A percentile compares a stretch with the other conserved stretches of the same genome.
Conservation (phyloP, 208 protist species). For the Leishmania braziliensis region DNA sequence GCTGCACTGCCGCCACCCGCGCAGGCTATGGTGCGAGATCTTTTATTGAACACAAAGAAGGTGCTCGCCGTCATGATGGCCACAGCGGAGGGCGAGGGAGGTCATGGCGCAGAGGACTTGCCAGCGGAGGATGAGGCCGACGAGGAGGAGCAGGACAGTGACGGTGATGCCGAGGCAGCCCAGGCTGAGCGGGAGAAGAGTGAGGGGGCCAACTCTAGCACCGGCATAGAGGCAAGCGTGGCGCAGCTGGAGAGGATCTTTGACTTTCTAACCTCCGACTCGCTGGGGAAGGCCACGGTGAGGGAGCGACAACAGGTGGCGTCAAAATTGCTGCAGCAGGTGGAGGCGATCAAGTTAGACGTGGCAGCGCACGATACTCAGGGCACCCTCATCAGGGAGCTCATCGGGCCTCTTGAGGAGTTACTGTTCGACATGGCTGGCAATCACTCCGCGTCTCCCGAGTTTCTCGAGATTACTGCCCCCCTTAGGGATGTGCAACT, state of each 20-base stretch:
- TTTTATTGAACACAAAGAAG: conserved; percentile 18
- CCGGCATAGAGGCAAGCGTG: conserved; percentile 12
- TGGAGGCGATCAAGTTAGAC: conserved; percentile 34
- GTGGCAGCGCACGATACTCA: conserved; percentile 16
- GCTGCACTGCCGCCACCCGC: conserved; percentile 6
- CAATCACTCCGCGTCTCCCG: conserved; percentile 11
- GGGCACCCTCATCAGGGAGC: conserved; percentile 35
- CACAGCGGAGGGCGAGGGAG: not conserved
- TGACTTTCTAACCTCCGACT: conserved; percentile 45
- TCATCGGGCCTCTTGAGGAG: conserved; percentile 56
- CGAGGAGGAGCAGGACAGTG: not conserved
- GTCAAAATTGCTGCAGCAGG: conserved; percentile 24
- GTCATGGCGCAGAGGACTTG: not conserved
- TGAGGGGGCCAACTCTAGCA: not conserved
- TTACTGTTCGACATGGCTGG: conserved; percentile 40
- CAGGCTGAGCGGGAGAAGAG: conserved; percentile 3
- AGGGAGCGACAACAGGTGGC: conserved; percentile 33
- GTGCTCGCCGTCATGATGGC: not conserved
- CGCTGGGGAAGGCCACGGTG: conserved; percentile 37
- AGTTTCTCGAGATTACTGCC: conserved; percentile 42
- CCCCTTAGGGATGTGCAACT: conserved; percentile 43
- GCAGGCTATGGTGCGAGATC: conserved; percentile 16
- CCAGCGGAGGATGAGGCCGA: not conserved
- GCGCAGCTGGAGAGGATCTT: conserved; percentile 40
- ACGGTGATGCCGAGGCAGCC: not conserved